Evolutionary conservation across 306 rosid genomes (phyloP), one percentile per base, ranked within the genome.

Genomic region (Castanea mollissima): DNA sequence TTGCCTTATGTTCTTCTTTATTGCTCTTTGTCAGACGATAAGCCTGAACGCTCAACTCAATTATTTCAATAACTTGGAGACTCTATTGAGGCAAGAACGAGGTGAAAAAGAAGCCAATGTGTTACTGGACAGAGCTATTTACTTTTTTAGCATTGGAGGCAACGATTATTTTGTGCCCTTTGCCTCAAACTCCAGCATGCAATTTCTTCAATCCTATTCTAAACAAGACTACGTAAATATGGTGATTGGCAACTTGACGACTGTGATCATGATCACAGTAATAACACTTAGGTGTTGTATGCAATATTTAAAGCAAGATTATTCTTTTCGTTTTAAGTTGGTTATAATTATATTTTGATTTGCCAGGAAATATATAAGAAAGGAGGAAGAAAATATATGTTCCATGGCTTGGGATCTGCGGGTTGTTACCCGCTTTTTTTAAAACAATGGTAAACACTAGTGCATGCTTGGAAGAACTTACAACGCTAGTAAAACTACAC

Each of bases 401-500:
- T 86, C 55, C 2, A 55, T 27, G 75, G 57, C 59, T 31, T 80
- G 59, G 16, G 41, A 52, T 81, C 87, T 69, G 21, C 69, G 27
- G 83, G 79, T 16, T 80, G 83, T 64, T 11, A 49, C 20, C 85
- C 87, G 2, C 19, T 23, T 23, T 46, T 49, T 6, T 62, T 31
- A 80, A 67, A 71, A 46, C 63, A 27, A 10, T 31, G 31, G 58
- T 76, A 20, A 76, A 57, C 54, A 71, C 19, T 8, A 82, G 68
- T 31, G 77, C 52, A 27, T 83, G 81, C 16, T 20, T 70, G 2
- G 83, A 86, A 49, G 75, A 80, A 34, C 34, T 34, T 19, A 71
- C 68, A 15, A 64, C 82, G n/a, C 69, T 76, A 20, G 69, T 78
- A 2, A 31, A 74, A 75, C 78, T 80, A 10, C 89, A 80, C 71